Base-by-base conservation (phyloP, 441 rosid species). In the Biscutella auriculata region DNA sequence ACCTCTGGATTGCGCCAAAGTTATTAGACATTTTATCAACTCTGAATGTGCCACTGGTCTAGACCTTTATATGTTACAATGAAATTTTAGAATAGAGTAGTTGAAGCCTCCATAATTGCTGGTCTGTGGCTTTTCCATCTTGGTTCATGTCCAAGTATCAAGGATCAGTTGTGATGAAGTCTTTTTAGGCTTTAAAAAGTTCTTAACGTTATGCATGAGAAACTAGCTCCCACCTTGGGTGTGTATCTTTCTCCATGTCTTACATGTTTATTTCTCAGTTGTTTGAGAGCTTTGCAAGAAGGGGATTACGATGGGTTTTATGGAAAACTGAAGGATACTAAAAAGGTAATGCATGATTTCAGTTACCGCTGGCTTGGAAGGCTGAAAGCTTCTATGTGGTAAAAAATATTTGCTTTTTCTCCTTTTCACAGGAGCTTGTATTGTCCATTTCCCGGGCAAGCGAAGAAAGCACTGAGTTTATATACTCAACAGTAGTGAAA, bases 381-480 rank as follows among this genome's bases (percentile, higher is more conserved):
- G 67, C 62, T 29, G 23, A 30, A 41, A 37, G 49, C 44, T 69
- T 19, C 23, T 19, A 15, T 53, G 60, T 53, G 42, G 43, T 19
- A 19, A 58, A 46, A 25, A 39, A 28, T 32, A 52, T 52, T 49
- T 71, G 44, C 36, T 27, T 30, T 60, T 12, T 13, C 26, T 55
- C 33, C 58, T 48, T 70, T 37, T 63, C 23, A n/a, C 63, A 93
- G 99, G 96, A 80, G 76, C 99, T 89, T 67, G 79, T 82, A 43
- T 65, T 80, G 66, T 82, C 84, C 59, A 76, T 89, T 49, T 85
- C 93, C 67, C 76, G 65, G 69, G 88, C 95, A 58, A 93, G 96
- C 47, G 85, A 82, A 73, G 99, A 93, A 71, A 85, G 95, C 83
- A 93, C 95, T 8, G 96, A 80, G 66, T 76, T 70, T 70, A 85